Base-by-base conservation (phyloP, 1,284 basidiomycete species). In the Salmacisia buchloeana region DNA sequence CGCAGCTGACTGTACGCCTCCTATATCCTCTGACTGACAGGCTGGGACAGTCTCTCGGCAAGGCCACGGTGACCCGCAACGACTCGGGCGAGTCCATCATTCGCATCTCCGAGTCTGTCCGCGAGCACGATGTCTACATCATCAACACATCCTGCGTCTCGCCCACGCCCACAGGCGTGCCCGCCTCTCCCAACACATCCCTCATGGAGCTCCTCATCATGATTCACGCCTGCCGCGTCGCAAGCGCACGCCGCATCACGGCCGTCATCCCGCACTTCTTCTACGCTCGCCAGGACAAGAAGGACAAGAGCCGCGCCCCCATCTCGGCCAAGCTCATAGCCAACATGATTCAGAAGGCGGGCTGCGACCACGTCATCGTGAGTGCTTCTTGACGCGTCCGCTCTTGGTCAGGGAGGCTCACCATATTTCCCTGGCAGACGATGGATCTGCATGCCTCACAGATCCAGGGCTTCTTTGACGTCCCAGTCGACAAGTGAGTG, bases 281-380 rank as follows among this genome's bases (percentile, higher is more conserved):
- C 69, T 78, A 79, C 63, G 77, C 77, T 15, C 63, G 77, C 15
- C 77, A 99, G 82, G 96, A 99, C 84, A 98, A 98, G 82, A 99
- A 98, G 83, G 96, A 99, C 85, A 98, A 98, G 83, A 94, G 91
- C 72, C 86, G 96, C 61, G 96, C 96, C 21, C 96, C 96, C 49
- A 99, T 99, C 79, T 94, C 94, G 2, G 96, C 96, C 59, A 98
- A 98, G 81, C 86, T 99, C 35, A 92, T 99, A 27, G 96, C 96
- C 64, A 98, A 98, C 82, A 98, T 99, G 94, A 85, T 99, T 69
- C 90, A 94, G 79, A 92, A 89, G 81, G 90, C 93, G 27, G 96
- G 96, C 2, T 97, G 94, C 79, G 94, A 98, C 82, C 96, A 98
- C 84, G 89, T 99, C 77, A 94, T 97, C 71, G 94, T 96, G 81